Evolutionary conservation across 1,284 basidiomycete genomes (phyloP), one percentile per base, ranked within the genome.

Genomic region (Neonothopanus nambi): DNA sequence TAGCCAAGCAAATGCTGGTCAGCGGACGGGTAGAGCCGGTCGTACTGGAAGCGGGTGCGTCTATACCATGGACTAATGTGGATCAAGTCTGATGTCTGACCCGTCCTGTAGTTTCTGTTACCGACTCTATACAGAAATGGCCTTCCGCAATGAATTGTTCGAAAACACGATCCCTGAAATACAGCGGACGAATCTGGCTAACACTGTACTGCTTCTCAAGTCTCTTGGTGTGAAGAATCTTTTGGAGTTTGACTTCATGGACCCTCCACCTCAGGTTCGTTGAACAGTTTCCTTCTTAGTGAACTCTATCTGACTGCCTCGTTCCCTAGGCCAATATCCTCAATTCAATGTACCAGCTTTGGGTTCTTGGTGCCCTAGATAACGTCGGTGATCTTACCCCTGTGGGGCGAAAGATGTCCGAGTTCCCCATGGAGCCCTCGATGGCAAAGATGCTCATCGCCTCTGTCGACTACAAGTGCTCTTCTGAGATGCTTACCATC

Each of bases 201-300:
- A 97, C 70, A 98, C 96, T 0, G 96, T 99, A 0, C 70, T 99
- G 21, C 71, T 98, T 26, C 80, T 99, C 55, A 99, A 98, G 69
- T 95, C 93, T 3, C 76, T 99, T 1, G 97, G 97, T 17, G 97
- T 99, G 52, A 96, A 95, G 73, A 94, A 99, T 66, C 75, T 98
- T 46, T 83, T 99, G 44, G 95, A 98, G 65, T 99, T 99, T 69
- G 95, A 99, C 73, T 99, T 99, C 67, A 99, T 99, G 97, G 97
- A 99, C 69, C 97, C 97, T 8, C 97, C 97, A 11, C 95, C 71
- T 74, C 75, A 95, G 86, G 82, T 84, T 60, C 46, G 84, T 80
- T 78, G 2, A n/a, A 1, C 26, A 12, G 7, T 30, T 44, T 71
- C 79, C 44, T 75, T 78, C 59, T 79, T n/a, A n/a, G 74, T 76